Base-by-base conservation (phyloP, 257 asterid genomes). In the Nicotiana undulata region DNA sequence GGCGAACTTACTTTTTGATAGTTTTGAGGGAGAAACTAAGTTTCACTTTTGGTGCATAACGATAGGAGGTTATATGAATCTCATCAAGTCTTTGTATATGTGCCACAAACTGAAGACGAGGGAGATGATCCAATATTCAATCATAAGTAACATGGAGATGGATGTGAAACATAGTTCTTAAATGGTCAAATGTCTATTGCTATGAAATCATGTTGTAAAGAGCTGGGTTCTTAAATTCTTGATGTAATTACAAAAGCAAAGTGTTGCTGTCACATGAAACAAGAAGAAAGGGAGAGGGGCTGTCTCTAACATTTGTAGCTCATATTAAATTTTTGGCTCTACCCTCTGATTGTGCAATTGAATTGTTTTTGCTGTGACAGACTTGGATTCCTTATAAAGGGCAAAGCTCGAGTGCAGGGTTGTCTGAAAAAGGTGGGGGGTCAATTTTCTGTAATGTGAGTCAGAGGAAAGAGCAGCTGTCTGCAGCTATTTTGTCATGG, bases 351-450 rank as follows among this genome's bases (percentile, higher is more conserved):
- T 46, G 15, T 20, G 40, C 20, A 22, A 46, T 22, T 72, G 49
- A 72, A 24, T 72, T 72, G 60, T 32, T 75, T 20, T 59, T 85
- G 49, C 68, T 46, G 22, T 81, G 86, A 61, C 82, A 96, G 99
- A 94, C 99, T 49, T 96, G 99, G 99, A 91, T 93, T 82, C 99
- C 99, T 5, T 96, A 94, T 90, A 94, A 96, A 91, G 99, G 98
- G 51, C 98, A 91, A 80, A 88, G 86, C 81, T 92, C 98, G 17
- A 90, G 86, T 85, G 88, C 97, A 24, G 87, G 92, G 88, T 86
- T 94, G 86, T 88, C 98, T 12, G 98, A 96, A 85, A 92, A 88
- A 91, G 99, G 99, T 96, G 82, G 60, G 60, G 87, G 83, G 68
- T 53, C 59, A 76, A 49, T 24, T 72, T 22, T 72, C 24, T 72